Conservation (phyloP, 2,329 filamentous ascomycete species). For the Thelonectria olida region DNA sequence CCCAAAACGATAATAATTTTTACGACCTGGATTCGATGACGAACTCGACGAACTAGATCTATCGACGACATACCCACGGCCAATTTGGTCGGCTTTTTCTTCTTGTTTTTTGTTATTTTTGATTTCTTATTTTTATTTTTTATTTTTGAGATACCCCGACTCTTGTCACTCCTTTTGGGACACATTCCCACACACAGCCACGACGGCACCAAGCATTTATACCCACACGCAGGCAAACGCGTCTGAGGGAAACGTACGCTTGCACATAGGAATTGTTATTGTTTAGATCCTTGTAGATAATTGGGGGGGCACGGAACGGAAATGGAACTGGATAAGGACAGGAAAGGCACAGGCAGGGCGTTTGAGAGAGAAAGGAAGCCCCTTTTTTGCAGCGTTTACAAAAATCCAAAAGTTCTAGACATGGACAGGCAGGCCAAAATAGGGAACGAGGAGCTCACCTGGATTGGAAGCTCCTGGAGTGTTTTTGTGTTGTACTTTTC, state of each 20-base stretch:
- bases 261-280: slow-evolving; percentile 33
- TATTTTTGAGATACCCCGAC: slow-evolving; percentile 41
- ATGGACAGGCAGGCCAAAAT: slow-evolving; percentile 26
- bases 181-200: slow-evolving; percentile 28
- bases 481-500: slow-evolving; percentile 27
- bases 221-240: slow-evolving; percentile 11
- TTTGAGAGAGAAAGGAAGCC: slow-evolving; percentile 31
- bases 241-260: slow-evolving; percentile 13
- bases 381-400: slow-evolving; percentile 32
- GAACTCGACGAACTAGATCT: slow-evolving; percentile 31
- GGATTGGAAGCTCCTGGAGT: slow-evolving; percentile 32
- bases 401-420: slow-evolving; percentile 38
- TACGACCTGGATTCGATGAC: slow-evolving; percentile 38
- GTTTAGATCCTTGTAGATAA: slow-evolving; percentile 39
- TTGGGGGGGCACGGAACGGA: slow-evolving; percentile 5
- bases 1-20: slow-evolving; percentile 30
- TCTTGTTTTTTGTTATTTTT: slow-evolving; percentile 28
- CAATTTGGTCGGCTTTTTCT: slow-evolving; percentile 26
- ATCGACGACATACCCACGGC: slow-evolving; percentile 27
- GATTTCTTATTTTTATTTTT: slow-evolving; percentile 20
- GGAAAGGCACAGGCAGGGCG: slow-evolving; percentile 20
- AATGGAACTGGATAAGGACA: not conserved
- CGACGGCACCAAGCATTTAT: slow-evolving; percentile 33
- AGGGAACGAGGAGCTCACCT: slow-evolving; percentile 23
- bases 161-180: slow-evolving; percentile 40